Evolutionary conservation across 768 basidiomycete genomes (phyloP), one percentile per base, ranked within the genome.

Genomic region (Kwoniella sp.): DNA sequence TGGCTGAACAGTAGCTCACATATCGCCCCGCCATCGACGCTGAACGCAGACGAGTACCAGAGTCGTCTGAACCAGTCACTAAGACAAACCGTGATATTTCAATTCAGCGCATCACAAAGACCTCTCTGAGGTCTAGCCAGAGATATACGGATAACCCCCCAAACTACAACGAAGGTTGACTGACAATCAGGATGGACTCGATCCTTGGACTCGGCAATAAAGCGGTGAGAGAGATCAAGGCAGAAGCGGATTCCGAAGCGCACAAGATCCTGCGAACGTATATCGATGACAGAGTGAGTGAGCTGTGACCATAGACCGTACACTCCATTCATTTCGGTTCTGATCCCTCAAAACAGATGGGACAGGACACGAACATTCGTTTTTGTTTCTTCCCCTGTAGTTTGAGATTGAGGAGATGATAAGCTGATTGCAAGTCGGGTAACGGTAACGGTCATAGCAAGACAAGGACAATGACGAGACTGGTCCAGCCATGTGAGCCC

Each of bases 201-300:
- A 53, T 66, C 7, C 58, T 66, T 28, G 34, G 50, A 4, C 41
- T 69, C 56, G 68, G 69, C 1, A 56, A 66, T 22, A 60, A 69
- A 75, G 87, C 84, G 41, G 85, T 90, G 79, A 61, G 55, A n/a
- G 59, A 66, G 3, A 85, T 85, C 81, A 88, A 84, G 71, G 86
- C 89, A 59, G 92, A 93, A 77, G 86, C 88, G 67, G 89, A 93
- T 58, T 93, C 92, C 0, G 91, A 93, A 81, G 92, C 92, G 9
- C 92, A 94, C 80, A 87, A 73, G 65, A 67, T 75, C 15, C 61
- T 75, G 26, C 47, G 74, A 50, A 57, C 37, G 13, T 59, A 66
- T 55, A 20, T 64, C 37, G 69, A 58, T 45, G 66, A 67, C 47
- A 34, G 28, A 28, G 61, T 63, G 15, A 63, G 63, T 23, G 20